phyloP scores from a whole-genome alignment of 306 rosid species.

The Quercus rubra region DNA sequence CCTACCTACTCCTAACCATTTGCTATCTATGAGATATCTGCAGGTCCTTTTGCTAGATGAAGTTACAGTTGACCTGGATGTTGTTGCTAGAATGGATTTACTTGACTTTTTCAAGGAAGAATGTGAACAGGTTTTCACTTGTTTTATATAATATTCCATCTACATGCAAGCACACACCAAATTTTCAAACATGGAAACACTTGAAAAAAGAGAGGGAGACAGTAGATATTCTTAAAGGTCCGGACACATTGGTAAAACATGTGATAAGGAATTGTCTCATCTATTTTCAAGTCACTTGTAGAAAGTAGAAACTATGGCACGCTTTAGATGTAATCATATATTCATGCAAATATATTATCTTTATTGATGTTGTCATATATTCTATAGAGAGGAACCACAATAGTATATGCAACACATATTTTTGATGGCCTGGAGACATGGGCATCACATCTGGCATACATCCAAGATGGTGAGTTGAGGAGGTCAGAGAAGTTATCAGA shows the following conservation, averaged over 20 bases:
- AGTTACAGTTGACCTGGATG: slow-evolving; percentile 94
- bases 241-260: neutral
- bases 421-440: slow-evolving; percentile 98
- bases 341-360: neutral
- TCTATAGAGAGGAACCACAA: slow-evolving; percentile 75
- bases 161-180: slow-evolving; percentile 15
- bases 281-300: neutral
- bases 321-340: neutral
- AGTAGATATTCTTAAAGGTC: neutral
- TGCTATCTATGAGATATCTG: slow-evolving; percentile 3
- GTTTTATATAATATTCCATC: neutral
- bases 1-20: neutral
- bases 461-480: slow-evolving; percentile 84
- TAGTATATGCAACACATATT: slow-evolving; percentile 94
- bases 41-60: slow-evolving; percentile 97
- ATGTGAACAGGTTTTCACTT: slow-evolving; percentile 80
- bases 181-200: slow-evolving; percentile 12
- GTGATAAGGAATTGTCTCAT: neutral
- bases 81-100: slow-evolving; percentile 89
- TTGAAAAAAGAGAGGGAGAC: neutral
- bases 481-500: slow-evolving; percentile 71
- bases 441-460: slow-evolving; percentile 94
- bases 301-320: neutral
- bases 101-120: slow-evolving; percentile 87
- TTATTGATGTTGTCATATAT: slow-evolving; percentile 4